Evolutionary conservation across 2,329 filamentous ascomycete species (phyloP).

Genomic region (Lachnum nothofagi): DNA sequence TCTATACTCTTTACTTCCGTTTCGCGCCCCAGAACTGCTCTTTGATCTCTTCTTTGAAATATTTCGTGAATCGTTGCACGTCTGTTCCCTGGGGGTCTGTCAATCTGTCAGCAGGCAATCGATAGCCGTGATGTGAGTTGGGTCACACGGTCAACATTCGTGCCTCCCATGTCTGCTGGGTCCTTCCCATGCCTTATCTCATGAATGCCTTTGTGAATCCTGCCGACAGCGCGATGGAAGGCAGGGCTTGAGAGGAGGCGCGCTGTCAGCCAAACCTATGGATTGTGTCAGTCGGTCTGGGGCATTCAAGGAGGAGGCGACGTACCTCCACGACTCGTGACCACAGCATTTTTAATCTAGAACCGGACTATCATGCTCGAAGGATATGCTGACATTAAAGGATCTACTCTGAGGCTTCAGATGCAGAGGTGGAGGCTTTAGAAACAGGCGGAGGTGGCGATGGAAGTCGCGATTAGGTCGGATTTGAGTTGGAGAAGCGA

Average conservation of each 20-base stretch:
- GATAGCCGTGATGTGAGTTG: too few species aligned
- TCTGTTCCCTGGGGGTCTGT: constrained; percentile 15
- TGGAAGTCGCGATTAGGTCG: too few species aligned
- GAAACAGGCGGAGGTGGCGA: too few species aligned
- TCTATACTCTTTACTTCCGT: constrained; percentile 21
- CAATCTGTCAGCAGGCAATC: too few species aligned
- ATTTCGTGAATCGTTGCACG: constrained; percentile 37
- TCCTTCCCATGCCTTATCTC: constrained; percentile 43
- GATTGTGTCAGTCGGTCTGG: too few species aligned
- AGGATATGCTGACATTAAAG: too few species aligned
- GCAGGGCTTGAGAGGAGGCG: constrained; percentile 48
- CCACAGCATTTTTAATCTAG: not conserved
- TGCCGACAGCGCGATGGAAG: constrained; percentile 50
- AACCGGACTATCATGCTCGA: not conserved
- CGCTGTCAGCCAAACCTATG: too few species aligned
- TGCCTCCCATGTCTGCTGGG: constrained; percentile 44
- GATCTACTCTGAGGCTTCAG: too few species aligned
- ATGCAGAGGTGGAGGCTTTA: not conserved
- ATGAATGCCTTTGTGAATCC: constrained; percentile 39
- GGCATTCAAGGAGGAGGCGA: too few species aligned
- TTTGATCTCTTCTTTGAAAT: constrained; percentile 51
- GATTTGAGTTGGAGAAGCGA: too few species aligned
- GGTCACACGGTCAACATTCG: constrained; percentile 39
- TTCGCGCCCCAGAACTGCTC: constrained; percentile 38
- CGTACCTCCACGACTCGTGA: constrained; percentile 12